Evolutionary conservation across 768 basidiomycete genomes (phyloP), one percentile per base, ranked within the genome.

Genomic region (Ramaria sp.): DNA sequence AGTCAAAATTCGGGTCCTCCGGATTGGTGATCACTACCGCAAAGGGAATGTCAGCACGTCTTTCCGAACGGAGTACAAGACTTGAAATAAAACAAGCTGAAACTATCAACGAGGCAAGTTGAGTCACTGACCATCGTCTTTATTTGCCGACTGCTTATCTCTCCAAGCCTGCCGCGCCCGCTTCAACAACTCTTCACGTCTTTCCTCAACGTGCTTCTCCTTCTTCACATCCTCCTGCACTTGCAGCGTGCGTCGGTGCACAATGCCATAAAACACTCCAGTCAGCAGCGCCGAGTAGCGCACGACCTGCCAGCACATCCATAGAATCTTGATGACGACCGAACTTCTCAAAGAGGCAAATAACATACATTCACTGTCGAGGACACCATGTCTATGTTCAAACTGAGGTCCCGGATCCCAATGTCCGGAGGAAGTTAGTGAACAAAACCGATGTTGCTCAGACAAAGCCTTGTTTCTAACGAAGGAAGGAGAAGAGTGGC

Each of bases 1-100:
- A 75, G 76, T 97, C 93, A 71, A 97, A 99, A 60, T 79, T 82
- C 51, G 95, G 91, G 70, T 97, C 84, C 62, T 97, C 95, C 39
- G 93, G 89, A 75, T 99, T 82, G 60, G 91, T 86, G 60, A 96
- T 74, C 61, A 95, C 93, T 94, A 69, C 8, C 48, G 45, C 16
- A 24, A 28, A 28, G 30, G 51, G 48, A 34, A 54, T 49, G 41
- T 22, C 49, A 24, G 24, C 18, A 43, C 13, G 18, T 12, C 28
- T 34, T 10, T 27, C 10, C 12, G 34, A 44, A 20, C 25, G n/a
- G n/a, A 16, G 42, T 18, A 43, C 25, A 41, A 45, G 4, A 3
- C 16, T 27, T 20, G 44, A 13, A 24, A n/a, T 18, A 15, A 18
- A 25, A 45, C n/a, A 20, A n/a, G 24, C 20, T 16, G 45, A 28